phyloP scores from a whole-genome alignment of 208 protist genomes.

The Vickermania spadyakhi region DNA sequence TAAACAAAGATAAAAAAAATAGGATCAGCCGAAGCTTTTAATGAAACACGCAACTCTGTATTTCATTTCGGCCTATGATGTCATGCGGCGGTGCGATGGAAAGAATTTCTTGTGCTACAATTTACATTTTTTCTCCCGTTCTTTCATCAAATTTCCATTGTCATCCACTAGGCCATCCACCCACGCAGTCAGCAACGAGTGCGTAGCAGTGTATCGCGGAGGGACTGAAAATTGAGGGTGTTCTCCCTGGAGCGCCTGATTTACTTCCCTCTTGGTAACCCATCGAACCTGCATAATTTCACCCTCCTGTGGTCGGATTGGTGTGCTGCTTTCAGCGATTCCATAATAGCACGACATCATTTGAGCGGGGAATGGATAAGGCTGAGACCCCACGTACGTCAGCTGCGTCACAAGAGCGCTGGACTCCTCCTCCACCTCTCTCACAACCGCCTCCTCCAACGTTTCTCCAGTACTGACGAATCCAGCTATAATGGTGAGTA shows the following conservation, averaged over 20 bases:
- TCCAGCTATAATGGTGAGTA: conserved; percentile 33
- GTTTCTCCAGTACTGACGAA: conserved; percentile 40
- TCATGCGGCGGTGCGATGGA: too few relatives aligned
- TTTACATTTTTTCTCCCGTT: too few relatives aligned
- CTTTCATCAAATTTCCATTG: too few relatives aligned
- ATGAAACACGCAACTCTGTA: too few relatives aligned
- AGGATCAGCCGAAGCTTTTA: too few relatives aligned
- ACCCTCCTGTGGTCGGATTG: conserved; percentile 15
- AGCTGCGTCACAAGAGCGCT: conserved; percentile 21
- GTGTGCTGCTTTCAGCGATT: conserved; percentile 12
- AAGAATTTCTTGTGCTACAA: too few relatives aligned
- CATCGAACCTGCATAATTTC: conserved; percentile 40
- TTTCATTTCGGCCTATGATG: too few relatives aligned
- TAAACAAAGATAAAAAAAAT: too few relatives aligned
- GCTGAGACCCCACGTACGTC: conserved; percentile 46
- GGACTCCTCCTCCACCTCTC: conserved; percentile 54
- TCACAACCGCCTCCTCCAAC: conserved; percentile 33
- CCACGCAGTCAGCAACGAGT: conserved; percentile 32
- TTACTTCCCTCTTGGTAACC: conserved; percentile 38
- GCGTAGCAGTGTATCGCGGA: conserved; percentile 19
- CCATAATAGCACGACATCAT: conserved; percentile 59
- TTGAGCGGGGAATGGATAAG: conserved; percentile 31
- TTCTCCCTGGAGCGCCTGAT: conserved; percentile 15
- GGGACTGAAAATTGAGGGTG: conserved; percentile 21
- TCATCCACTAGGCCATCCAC: conserved; percentile 14